Evolutionary conservation across 306 rosid species (phyloP).

Genomic region (Prunus davidiana): DNA sequence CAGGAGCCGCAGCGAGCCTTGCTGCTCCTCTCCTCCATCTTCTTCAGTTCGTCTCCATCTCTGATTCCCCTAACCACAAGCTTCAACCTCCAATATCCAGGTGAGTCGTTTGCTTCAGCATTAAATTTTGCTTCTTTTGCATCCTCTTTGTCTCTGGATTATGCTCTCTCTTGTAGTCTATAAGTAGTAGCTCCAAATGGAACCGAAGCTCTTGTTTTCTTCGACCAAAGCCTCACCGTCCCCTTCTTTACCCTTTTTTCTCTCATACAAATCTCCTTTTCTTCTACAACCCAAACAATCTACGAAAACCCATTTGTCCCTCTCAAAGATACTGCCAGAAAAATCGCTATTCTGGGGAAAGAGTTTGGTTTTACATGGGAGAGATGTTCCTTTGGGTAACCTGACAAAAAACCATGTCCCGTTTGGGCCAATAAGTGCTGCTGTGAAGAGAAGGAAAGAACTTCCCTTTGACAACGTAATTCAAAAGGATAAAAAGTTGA

Average conservation of each 20-base stretch:
- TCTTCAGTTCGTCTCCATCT: background rate
- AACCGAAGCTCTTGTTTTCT: constrained; percentile 37
- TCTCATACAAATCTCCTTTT: constrained; percentile 37
- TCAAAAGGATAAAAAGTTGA: constrained; percentile 81
- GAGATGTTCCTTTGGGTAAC: constrained; percentile 16
- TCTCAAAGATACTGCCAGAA: constrained; percentile 18
- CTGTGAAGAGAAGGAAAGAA: constrained; percentile 86
- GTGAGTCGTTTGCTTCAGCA: background rate
- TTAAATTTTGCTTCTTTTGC: background rate
- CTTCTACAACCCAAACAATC: constrained; percentile 26
- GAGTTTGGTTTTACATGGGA: constrained; percentile 34
- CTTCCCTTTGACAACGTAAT: constrained; percentile 75
- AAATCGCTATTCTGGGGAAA: constrained; percentile 56
- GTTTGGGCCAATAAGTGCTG: constrained; percentile 53
- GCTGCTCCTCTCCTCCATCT: background rate
- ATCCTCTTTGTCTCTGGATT: background rate
- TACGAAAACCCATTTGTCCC: constrained; percentile 33
- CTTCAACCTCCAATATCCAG: background rate
- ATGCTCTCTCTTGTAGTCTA: background rate
- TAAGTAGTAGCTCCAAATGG: constrained; percentile 36
- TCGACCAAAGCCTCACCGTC: constrained; percentile 38
- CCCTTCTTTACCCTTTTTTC: constrained; percentile 51
- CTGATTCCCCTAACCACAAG: background rate
- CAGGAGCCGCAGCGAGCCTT: background rate
- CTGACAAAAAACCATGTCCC: constrained; percentile 22